Conservation (phyloP, 352 stramenopile genomes). For the Globisporangium spinosum region DNA sequence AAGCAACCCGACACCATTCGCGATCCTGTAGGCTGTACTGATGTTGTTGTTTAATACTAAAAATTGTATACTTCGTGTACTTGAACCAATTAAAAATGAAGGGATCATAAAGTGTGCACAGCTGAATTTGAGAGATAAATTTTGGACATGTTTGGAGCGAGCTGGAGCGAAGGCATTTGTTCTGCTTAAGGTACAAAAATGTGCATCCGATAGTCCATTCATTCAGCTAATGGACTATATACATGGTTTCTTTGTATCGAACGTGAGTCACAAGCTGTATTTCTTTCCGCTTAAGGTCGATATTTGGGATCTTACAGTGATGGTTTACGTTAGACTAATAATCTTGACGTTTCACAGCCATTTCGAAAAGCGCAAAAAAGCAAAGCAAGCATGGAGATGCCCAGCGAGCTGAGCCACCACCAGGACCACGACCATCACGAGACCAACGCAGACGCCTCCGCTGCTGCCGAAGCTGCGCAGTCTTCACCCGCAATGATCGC, state of each 20-base stretch:
- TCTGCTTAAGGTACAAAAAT: conserved; percentile 4
- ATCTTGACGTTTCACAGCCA: neutral
- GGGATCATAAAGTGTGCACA: conserved; percentile 1
- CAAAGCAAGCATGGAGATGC: neutral
- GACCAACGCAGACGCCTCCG: neutral
- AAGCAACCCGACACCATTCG: too few species aligned
- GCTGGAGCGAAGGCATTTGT: neutral
- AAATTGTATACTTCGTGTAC: too few species aligned
- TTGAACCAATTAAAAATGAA: neutral
- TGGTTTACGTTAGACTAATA: neutral
- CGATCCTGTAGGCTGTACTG: neutral
- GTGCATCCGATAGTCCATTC: neutral
- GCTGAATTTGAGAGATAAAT: conserved; percentile 1
- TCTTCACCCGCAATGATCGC: neutral
- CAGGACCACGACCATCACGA: neutral
- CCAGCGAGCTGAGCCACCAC: conserved; percentile 1
- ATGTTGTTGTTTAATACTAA: neutral
- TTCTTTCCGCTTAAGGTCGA: conserved; percentile 1
- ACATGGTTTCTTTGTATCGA: conserved; percentile 3
- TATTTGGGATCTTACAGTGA: conserved; percentile 5
- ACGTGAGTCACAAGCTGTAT: conserved; percentile 2
- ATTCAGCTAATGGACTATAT: conserved; percentile 1
- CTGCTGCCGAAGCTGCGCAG: neutral
- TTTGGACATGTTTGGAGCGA: conserved; percentile 1
- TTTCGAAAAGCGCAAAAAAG: conserved; percentile 1